Percentiles rank a stretch among this genome's conserved stretches.
phyloP scores from a whole-genome alignment of 2,329 filamentous ascomycete genomes.

The Sporothrix variecibatus region DNA sequence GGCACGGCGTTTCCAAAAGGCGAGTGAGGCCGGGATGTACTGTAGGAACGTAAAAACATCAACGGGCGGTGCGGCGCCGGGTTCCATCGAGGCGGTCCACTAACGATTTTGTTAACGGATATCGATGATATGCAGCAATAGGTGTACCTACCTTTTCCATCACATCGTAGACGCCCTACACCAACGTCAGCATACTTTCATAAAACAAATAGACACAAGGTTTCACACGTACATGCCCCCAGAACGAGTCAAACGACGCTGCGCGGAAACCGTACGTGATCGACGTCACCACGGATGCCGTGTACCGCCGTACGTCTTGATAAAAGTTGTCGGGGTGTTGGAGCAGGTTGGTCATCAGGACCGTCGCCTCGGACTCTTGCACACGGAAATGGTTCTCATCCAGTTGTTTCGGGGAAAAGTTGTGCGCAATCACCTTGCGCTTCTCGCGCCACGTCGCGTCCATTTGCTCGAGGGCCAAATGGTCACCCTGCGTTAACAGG shows the following conservation, averaged over 20 bases:
- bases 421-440: neutral
- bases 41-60: neutral
- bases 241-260: neutral
- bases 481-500: neutral
- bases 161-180: neutral
- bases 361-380: neutral
- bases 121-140: no score
- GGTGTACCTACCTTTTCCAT: neutral
- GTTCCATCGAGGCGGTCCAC: neutral
- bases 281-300: conserved; percentile 4
- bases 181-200: no score
- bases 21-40: neutral
- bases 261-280: neutral
- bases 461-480: neutral
- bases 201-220: no score
- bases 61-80: neutral
- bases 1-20: neutral
- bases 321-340: neutral
- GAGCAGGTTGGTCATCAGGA: neutral
- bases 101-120: neutral
- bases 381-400: neutral
- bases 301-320: neutral
- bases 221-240: no score
- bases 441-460: conserved; percentile 4
- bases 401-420: neutral